A percentile compares a stretch with the other conserved stretches of the same genome.
Conservation (phyloP, 176 grass and related monocot species). For the Canna indica region DNA sequence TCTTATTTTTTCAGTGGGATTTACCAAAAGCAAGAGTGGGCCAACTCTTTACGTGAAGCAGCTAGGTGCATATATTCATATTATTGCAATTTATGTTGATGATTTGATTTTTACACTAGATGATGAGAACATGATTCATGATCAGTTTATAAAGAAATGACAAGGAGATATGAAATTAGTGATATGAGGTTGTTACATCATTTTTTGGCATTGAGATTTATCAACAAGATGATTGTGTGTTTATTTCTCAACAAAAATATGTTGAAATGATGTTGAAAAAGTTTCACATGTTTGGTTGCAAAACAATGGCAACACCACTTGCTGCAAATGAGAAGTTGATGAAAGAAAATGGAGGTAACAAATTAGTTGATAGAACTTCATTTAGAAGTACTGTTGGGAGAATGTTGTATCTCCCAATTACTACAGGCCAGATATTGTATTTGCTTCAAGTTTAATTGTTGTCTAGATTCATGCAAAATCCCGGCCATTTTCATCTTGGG, state of each 20-base stretch:
- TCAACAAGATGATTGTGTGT: not conserved
- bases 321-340: not conserved
- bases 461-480: too few species aligned
- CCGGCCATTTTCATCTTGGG: too few species aligned
- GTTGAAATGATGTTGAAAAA: not conserved
- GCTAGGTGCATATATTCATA: too few species aligned
- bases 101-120: not conserved
- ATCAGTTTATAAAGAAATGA: not conserved
- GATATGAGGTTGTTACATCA: not conserved
- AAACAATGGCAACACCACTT: not conserved
- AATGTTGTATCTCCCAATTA: not conserved
- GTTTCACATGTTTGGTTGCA: not conserved
- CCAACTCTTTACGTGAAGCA: too few species aligned
- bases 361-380: not conserved
- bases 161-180: not conserved
- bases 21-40: too few species aligned
- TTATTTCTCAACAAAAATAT: not conserved
- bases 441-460: too few species aligned
- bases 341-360: not conserved
- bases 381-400: not conserved
- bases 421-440: too few species aligned
- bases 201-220: not conserved
- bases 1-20: too few species aligned
- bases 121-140: not conserved
- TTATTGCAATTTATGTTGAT: conserved; percentile 1